Evolutionary conservation across 768 basidiomycete species (phyloP).

Genomic region (Pleurotus sapidus): DNA sequence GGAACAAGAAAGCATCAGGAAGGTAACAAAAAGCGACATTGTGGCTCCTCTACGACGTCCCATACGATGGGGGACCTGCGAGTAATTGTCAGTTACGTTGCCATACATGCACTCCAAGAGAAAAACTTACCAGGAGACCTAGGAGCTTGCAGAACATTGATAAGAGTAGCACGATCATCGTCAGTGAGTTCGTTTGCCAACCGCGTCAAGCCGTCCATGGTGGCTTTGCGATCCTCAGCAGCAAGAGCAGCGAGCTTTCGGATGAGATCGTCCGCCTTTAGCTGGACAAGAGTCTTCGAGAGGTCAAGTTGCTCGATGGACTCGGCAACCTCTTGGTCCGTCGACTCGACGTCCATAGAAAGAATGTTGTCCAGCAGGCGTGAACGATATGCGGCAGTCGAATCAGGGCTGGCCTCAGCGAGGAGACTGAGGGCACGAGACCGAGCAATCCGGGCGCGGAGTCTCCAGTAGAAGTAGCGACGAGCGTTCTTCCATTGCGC

Average conservation of each 20-base stretch:
- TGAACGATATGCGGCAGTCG: constrained; percentile 63
- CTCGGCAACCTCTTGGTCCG: constrained; percentile 57
- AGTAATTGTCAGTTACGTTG: constrained; percentile 7
- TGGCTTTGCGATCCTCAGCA: constrained; percentile 74
- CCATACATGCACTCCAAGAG: background rate
- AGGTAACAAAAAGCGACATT: background rate
- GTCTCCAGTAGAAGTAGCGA: constrained; percentile 91
- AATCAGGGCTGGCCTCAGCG: constrained; percentile 67
- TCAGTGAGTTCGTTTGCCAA: constrained; percentile 70
- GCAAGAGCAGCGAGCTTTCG: constrained; percentile 64
- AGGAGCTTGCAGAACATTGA: constrained; percentile 55
- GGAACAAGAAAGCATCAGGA: background rate
- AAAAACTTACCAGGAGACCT: constrained; percentile 55
- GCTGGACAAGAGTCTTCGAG: constrained; percentile 54
- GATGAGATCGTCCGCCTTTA: constrained; percentile 69
- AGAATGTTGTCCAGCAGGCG: constrained; percentile 64
- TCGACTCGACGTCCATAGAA: constrained; percentile 45
- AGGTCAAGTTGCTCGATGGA: constrained; percentile 73
- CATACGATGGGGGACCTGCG: constrained; percentile 40
- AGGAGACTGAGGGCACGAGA: constrained; percentile 63
- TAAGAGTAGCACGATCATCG: constrained; percentile 66
- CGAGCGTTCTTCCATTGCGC: constrained; percentile 87
- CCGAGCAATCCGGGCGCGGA: constrained; percentile 77
- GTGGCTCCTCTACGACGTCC: background rate
- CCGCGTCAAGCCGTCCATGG: constrained; percentile 69